Percentiles rank a stretch among this genome's conserved stretches.
phyloP scores from a whole-genome alignment of 352 stramenopile species.

The Globisporangium sylvaticum region DNA sequence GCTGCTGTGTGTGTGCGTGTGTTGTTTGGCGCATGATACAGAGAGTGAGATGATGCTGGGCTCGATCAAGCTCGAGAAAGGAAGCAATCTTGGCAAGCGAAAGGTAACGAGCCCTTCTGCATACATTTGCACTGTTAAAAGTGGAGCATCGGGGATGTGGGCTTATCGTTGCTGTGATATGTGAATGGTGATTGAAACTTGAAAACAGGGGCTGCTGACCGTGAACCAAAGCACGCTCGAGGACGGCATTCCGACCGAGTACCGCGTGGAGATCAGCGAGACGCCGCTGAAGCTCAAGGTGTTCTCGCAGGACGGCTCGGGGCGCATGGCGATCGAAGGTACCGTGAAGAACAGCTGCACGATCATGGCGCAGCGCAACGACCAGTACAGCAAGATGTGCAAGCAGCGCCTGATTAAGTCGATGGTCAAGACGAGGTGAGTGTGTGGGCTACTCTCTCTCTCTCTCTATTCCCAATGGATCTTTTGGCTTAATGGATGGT shows the following conservation, averaged over 20 bases:
- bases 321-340: slow-evolving; percentile 84
- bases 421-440: slow-evolving; percentile 76
- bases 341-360: slow-evolving; percentile 85
- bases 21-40: slow-evolving; percentile 19
- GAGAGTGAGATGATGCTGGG: slow-evolving; percentile 84
- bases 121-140: background rate
- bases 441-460: background rate
- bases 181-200: background rate
- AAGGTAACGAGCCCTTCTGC: slow-evolving; percentile 35
- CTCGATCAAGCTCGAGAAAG: slow-evolving; percentile 83
- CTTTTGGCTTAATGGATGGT: background rate
- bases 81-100: slow-evolving; percentile 57
- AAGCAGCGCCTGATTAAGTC: slow-evolving; percentile 84
- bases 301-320: slow-evolving; percentile 81
- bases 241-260: slow-evolving; percentile 77
- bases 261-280: slow-evolving; percentile 74
- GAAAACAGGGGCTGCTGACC: slow-evolving; percentile 56
- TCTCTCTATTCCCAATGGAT: background rate
- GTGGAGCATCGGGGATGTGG: background rate
- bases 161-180: background rate
- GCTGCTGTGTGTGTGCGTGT: slow-evolving; percentile 4
- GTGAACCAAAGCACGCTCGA: slow-evolving; percentile 76
- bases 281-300: slow-evolving; percentile 81
- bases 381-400: slow-evolving; percentile 83
- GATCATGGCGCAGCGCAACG: slow-evolving; percentile 79